phyloP scores from a whole-genome alignment of 2,329 filamentous ascomycete species.

The Fusarium sp. region DNA sequence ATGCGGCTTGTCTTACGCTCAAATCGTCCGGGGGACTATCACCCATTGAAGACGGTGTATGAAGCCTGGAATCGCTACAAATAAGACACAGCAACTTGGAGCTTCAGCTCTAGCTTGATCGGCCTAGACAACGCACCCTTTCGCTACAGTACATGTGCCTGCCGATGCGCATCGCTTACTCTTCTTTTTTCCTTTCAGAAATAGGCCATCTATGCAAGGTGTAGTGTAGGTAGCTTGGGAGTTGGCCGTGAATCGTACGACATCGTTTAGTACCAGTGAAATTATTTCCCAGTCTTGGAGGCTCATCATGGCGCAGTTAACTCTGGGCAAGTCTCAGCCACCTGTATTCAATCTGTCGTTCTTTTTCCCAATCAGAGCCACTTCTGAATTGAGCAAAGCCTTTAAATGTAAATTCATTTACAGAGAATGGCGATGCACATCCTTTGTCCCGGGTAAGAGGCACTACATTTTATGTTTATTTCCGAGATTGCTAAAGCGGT shows the following conservation, averaged over 20 bases:
- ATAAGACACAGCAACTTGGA: no score
- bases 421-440: background rate
- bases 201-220: background rate
- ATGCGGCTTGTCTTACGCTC: no score
- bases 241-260: background rate
- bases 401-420: background rate
- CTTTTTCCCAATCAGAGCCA: background rate
- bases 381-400: background rate
- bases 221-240: background rate
- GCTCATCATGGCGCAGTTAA: background rate
- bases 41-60: background rate
- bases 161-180: background rate
- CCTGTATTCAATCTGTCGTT: background rate
- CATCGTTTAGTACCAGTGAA: background rate
- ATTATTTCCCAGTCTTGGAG: background rate
- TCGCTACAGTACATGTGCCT: background rate
- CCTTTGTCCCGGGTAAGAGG: background rate
- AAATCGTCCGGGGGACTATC: background rate
- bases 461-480: constrained; percentile 4
- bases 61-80: background rate
- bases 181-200: background rate
- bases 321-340: background rate
- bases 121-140: background rate
- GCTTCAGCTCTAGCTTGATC: background rate
- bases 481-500: constrained; percentile 26